These are phyloP conservation scores for Suillus hirtellus DNA, from an alignment of 768 basidiomycete species.

Conservation along the genomic window DNA sequence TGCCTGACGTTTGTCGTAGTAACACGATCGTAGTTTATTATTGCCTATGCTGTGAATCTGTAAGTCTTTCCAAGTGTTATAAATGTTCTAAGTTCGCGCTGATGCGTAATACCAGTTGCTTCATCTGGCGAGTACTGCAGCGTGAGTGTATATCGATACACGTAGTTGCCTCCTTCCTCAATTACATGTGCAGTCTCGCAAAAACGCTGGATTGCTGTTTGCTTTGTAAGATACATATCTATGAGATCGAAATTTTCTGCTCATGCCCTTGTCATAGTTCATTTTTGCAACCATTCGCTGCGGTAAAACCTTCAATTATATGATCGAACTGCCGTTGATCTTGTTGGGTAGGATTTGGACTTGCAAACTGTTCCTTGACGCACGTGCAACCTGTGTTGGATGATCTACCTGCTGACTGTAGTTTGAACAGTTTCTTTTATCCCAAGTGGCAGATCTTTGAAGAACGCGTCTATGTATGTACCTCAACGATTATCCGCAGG, in stretches of 20 bases:
- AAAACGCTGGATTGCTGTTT: slow-evolving; percentile 13
- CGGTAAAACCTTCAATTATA: slow-evolving; percentile 8
- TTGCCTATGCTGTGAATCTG: slow-evolving; percentile 12
- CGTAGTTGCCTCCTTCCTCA: background rate
- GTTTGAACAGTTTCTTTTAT: slow-evolving; percentile 11
- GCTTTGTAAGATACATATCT: slow-evolving; percentile 14
- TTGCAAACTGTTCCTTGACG: slow-evolving; percentile 11
- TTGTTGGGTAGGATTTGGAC: slow-evolving; percentile 11
- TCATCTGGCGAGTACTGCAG: slow-evolving; percentile 23
- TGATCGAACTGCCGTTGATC: background rate
- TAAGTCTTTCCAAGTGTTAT: background rate
- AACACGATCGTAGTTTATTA: slow-evolving; percentile 5
- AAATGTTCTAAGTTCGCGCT: background rate
- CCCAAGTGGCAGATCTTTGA: background rate
- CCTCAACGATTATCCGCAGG: background rate
- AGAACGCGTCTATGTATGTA: slow-evolving; percentile 14
- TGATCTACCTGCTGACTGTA: background rate
- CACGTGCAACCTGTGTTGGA: background rate
- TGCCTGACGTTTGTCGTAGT: background rate
- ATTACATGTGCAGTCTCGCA: slow-evolving; percentile 13
- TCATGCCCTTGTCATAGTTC: slow-evolving; percentile 5
- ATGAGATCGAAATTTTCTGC: no score
- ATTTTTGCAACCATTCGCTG: slow-evolving; percentile 13
- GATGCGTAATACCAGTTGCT: slow-evolving; percentile 12
- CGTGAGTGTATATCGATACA: slow-evolving; percentile 10